Evolutionary conservation across 1,284 basidiomycete species (phyloP), one percentile per base, ranked within the genome.

Genomic region (Trichosporon asahii): DNA sequence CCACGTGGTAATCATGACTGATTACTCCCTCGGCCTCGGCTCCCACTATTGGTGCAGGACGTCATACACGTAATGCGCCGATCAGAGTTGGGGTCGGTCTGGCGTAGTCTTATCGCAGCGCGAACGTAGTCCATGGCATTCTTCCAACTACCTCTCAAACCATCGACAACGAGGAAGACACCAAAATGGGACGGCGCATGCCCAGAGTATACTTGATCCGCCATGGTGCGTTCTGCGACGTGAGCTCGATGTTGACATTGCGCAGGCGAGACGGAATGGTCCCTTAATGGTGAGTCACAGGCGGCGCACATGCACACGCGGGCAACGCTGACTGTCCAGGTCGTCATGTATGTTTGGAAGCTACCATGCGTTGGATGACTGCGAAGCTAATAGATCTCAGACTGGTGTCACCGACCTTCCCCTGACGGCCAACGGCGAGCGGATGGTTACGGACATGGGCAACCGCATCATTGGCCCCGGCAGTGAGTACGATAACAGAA

Each of bases 181-280:
- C 49, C 4, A 53, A 25, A 15, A 61, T 61, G 57, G 29, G 15
- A 8, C 75, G 73, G 67, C 83, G 84, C 65, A 83, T 85, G 82
- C 83, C 83, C 21, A 74, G 83, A 72, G 84, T 85, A 18, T 84
- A 84, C 72, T 78, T 84, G 60, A 79, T 84, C 71, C 80, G 83
- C 66, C 80, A 81, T 71, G 80, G 78, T 79, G 27, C 65, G 78
- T 68, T 27, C 11, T 14, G 5, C 37, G 7, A 40, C 18, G 27
- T n/a, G 2, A 15, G 12, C 3, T 12, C 21, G 4, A 31, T 21
- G 14, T 29, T 12, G 40, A 72, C 64, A 70, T 68, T 68, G 64
- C 25, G 35, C 77, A 92, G 92, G 94, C 57, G 91, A 96, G 85
- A 97, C 94, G 1, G 94, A 95, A 80, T 97, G 94, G 94, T 92